Base-by-base conservation (phyloP, 2,329 filamentous ascomycete species). In the Penicillium hordei region DNA sequence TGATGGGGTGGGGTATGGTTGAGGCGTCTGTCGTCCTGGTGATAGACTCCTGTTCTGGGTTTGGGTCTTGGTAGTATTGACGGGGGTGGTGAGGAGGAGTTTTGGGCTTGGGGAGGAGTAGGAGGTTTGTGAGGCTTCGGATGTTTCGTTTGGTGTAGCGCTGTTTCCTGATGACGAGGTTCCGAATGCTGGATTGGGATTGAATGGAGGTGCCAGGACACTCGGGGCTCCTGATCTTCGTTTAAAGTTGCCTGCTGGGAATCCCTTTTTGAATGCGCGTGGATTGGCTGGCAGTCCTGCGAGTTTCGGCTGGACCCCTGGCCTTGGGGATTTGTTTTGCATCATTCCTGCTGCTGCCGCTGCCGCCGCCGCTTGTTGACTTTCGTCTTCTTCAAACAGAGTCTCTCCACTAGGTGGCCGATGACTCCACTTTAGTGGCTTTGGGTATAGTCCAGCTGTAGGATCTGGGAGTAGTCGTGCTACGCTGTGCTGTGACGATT, bases 381-480 rank as follows among this genome's bases (percentile, higher is more conserved):
- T 36, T 44, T 65, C 64, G 43, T 76, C 75, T 39, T 78, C 75
- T 63, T 77, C 75, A 55, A 76, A 75, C 10, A 73, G 57, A 1
- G 74, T 76, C 27, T 63, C 70, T 21, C 65, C 66, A 58, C 75
- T 78, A 19, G 45, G 51, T 10, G 68, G 70, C 19, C 70, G 65
- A 39, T 68, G 67, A 39, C 64, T 70, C 59, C 70, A 65, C 44
- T 67, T 67, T n/a, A 78, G 63, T 21, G 74, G 76, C 27, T 73
- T 70, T 27, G 78, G 76, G 57, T 72, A 75, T 19, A 77, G 58
- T 19, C 66, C 67, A 58, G 60, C 56, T n/a, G 70, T 68, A 29
- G 69, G 68, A 43, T 74, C 70, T 3, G 75, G 75, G 7, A 76
- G 62, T 15, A 77, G 63, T 43, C 71, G 70, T 21, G 75, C 73